Evolutionary conservation across 805 yeast species (phyloP).

Genomic region (Teunomyces lycoperdinae): DNA sequence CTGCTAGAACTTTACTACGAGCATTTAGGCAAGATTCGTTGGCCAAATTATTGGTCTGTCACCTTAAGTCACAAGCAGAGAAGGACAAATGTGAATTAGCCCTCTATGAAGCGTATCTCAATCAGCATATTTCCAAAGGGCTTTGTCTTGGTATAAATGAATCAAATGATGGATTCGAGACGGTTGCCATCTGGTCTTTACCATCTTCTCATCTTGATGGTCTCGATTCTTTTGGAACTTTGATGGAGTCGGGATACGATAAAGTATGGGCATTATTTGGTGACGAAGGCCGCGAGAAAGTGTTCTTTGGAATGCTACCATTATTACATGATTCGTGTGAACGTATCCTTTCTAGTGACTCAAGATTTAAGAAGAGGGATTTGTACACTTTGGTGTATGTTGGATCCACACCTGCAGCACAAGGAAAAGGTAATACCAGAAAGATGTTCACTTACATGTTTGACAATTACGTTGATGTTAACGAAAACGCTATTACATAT

Average conservation of each 20-base stretch:
- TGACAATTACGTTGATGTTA: slow-evolving; percentile 42
- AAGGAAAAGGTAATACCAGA: slow-evolving; percentile 58
- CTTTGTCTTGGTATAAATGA: slow-evolving; percentile 51
- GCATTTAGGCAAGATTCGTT: slow-evolving; percentile 36
- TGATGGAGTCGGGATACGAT: slow-evolving; percentile 53
- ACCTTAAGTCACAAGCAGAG: slow-evolving; percentile 16
- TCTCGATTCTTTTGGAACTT: slow-evolving; percentile 44
- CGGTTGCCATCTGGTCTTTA: slow-evolving; percentile 53
- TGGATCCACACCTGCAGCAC: slow-evolving; percentile 42
- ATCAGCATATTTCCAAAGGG: slow-evolving; percentile 50
- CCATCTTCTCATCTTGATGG: slow-evolving; percentile 43
- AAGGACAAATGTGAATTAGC: slow-evolving; percentile 30
- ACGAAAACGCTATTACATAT: slow-evolving; percentile 39
- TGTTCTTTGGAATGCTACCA: slow-evolving; percentile 50
- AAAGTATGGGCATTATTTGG: slow-evolving; percentile 49
- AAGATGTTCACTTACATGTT: slow-evolving; percentile 49
- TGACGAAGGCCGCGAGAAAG: slow-evolving; percentile 45
- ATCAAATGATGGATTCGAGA: slow-evolving; percentile 41
- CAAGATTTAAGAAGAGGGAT: slow-evolving; percentile 32
- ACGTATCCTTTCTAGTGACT: slow-evolving; percentile 42
- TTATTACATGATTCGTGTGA: slow-evolving; percentile 48
- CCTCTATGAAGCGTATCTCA: slow-evolving; percentile 50
- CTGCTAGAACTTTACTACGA: slow-evolving; percentile 35
- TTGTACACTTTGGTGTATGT: slow-evolving; percentile 45
- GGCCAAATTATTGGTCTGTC: slow-evolving; percentile 28